phyloP scores from a whole-genome alignment of 2,329 filamentous ascomycete genomes.

The Monilinia vaccinii-corymbosi region DNA sequence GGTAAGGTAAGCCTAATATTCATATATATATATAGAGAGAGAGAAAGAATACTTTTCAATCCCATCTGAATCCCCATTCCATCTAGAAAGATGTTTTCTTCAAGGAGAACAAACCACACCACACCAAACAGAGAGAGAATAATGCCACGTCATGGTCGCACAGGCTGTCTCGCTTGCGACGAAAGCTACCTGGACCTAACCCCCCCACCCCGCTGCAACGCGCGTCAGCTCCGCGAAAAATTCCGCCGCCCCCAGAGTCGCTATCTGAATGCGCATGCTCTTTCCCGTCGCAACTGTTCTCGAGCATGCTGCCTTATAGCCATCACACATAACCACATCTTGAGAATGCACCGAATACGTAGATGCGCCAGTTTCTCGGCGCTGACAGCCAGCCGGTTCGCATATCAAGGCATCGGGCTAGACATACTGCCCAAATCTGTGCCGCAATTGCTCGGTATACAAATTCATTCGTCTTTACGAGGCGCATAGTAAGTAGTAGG shows the following conservation, averaged over 20 bases:
- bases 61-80: too few relatives aligned
- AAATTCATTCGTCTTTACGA: background rate
- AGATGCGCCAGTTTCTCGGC: background rate
- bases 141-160: background rate
- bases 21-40: background rate
- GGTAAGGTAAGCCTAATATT: background rate
- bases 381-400: background rate
- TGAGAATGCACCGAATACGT: background rate
- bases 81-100: background rate
- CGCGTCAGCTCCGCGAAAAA: background rate
- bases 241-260: background rate
- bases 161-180: background rate
- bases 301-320: background rate
- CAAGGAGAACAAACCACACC: background rate
- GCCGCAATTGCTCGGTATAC: background rate
- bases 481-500: background rate
- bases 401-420: background rate
- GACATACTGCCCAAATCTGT: background rate
- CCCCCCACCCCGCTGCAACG: background rate
- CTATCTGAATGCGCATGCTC: background rate
- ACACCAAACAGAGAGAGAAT: background rate
- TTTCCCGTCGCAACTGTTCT: background rate
- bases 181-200: background rate
- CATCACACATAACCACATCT: background rate
- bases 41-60: background rate